These are phyloP conservation scores for Syncephalis fuscata DNA, from an alignment of 371 early-diverging fungal genomes.

Conservation along the genomic window DNA sequence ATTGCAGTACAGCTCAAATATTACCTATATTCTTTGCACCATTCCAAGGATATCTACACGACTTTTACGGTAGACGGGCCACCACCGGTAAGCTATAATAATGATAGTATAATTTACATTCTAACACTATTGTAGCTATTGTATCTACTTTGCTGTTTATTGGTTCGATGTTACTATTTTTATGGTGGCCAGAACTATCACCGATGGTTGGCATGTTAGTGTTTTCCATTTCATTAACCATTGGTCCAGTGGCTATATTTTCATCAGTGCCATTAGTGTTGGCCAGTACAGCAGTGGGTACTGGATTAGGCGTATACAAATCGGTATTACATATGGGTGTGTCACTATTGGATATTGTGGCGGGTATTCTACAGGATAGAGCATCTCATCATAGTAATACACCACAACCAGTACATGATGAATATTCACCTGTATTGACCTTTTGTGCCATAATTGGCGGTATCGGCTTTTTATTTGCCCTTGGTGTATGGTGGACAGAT, in stretches of 20 bases:
- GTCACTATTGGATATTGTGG: conserved; percentile 40
- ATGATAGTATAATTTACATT: not conserved
- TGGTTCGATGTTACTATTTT: conserved; percentile 21
- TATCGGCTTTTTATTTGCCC: too few relatives aligned
- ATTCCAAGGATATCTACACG: conserved; percentile 39
- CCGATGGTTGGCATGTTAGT: conserved; percentile 39
- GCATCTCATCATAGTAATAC: not conserved
- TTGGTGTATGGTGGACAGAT: too few relatives aligned
- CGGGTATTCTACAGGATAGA: conserved; percentile 42
- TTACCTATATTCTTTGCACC: conserved; percentile 50
- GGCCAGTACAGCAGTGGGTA: conserved; percentile 35
- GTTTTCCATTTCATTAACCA: conserved; percentile 40
- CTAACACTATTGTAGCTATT: conserved; percentile 12
- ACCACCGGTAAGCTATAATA: conserved; percentile 22
- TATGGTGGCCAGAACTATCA: conserved; percentile 27
- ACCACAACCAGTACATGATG: too few relatives aligned
- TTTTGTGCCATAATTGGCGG: too few relatives aligned
- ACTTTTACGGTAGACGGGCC: conserved; percentile 37
- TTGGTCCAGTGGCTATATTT: conserved; percentile 47
- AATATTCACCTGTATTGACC: too few relatives aligned
- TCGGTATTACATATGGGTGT: conserved; percentile 42
- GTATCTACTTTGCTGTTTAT: conserved; percentile 27
- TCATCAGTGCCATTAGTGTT: conserved; percentile 45
- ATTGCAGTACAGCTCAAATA: conserved; percentile 46
- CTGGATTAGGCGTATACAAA: conserved; percentile 53